Base-by-base conservation (phyloP, 306 rosid genomes). In the Ormosia emarginata region DNA sequence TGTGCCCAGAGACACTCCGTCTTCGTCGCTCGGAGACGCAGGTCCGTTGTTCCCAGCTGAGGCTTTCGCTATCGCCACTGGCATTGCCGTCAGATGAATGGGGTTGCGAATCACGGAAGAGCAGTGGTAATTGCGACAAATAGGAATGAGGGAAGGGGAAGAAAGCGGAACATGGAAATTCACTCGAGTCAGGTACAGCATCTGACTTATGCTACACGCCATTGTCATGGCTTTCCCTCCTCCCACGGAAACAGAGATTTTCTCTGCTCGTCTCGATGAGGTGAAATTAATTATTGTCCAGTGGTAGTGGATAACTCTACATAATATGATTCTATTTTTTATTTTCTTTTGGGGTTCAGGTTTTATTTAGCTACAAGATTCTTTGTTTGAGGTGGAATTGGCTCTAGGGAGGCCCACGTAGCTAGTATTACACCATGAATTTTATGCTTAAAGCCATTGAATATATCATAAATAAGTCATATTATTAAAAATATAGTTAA, bases 1-100 rank as follows among this genome's bases (percentile, higher is more conserved):
- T 30, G 99, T 95, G 39, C 99, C 98, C 1, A 93, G 87, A 68
- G 97, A 92, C 44, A 95, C 89, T 58, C 97, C 98, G 11, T 91
- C 93, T 33, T 86, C 93, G 6, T 88, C 85, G 5, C 77, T 65
- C 79, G 47, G 72, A 32, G 86, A 80, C 2, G 71, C 37, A 44
- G 79, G 52, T 70, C 87, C 72, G 37, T 6, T 75, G 61, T 68
- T 89, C 52, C 67, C 85, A 3, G 89, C n/a, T 2, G 95, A 84
- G 8, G 90, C 89, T 74, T 73, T 91, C 18, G 81, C 78, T 14
- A 33, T 71, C 12, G 72, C 7, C 18, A 15, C 41, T 6, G 80
- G 36, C 43, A 7, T 6, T 67, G 52, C 37, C 58, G 66, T 33
- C 46, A 66, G 64, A 81, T 79, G 67, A 52, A 66, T 78, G 81